Percentiles rank a stretch among this genome's conserved stretches.
Conservation (phyloP, 1,284 basidiomycete genomes). For the Trichosporon sp. region DNA sequence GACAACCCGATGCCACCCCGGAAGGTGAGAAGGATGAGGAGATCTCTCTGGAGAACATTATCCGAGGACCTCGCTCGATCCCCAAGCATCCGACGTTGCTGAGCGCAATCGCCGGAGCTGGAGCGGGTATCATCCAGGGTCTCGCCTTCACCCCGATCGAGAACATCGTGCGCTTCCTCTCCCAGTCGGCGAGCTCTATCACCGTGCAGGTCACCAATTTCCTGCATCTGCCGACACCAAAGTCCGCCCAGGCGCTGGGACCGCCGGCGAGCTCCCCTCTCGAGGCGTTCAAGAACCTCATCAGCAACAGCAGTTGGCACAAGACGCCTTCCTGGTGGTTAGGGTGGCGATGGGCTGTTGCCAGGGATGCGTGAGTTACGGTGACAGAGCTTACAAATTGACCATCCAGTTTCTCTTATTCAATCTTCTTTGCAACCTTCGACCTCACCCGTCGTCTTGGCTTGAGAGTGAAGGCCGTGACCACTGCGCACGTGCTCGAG, state of each 20-base stretch:
- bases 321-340: constrained; percentile 51
- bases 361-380: constrained; percentile 44
- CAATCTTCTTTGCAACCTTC: constrained; percentile 56
- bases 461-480: constrained; percentile 45
- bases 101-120: constrained; percentile 50
- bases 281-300: constrained; percentile 44
- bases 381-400: not conserved
- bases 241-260: constrained; percentile 27
- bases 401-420: constrained; percentile 45
- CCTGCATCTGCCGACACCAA: constrained; percentile 35
- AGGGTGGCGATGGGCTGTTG: constrained; percentile 52
- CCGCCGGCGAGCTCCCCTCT: constrained; percentile 37
- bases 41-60: constrained; percentile 48
- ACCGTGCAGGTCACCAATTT: constrained; percentile 34
- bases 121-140: constrained; percentile 53
- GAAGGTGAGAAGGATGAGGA: constrained; percentile 39
- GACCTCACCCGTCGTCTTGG: constrained; percentile 52
- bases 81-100: constrained; percentile 53
- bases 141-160: constrained; percentile 55
- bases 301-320: constrained; percentile 45
- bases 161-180: constrained; percentile 52
- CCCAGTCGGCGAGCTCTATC: constrained; percentile 42
- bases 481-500: constrained; percentile 7
- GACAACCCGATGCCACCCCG: constrained; percentile 16
- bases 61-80: constrained; percentile 48